Percentiles rank a stretch among this genome's conserved stretches.
These are phyloP conservation scores for Colletotrichum plurivorum DNA, from an alignment of 2,329 filamentous ascomycete species.

Conservation along the genomic window DNA sequence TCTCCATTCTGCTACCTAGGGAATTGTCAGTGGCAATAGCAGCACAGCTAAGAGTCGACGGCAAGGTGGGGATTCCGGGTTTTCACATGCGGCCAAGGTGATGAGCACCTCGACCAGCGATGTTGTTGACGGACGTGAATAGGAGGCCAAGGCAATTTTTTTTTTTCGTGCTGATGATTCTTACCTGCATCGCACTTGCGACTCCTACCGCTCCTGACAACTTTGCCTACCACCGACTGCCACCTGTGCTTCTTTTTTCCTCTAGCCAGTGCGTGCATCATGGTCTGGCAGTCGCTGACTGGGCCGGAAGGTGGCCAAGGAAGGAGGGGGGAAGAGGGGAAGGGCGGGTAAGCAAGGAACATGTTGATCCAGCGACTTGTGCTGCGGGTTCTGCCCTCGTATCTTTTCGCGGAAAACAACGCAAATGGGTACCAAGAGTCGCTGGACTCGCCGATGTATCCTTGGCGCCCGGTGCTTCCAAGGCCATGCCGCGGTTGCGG, in stretches of 20 bases:
- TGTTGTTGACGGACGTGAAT: too few species aligned
- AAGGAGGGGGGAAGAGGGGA: conserved; percentile 10
- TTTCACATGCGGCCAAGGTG: neutral
- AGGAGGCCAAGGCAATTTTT: too few species aligned
- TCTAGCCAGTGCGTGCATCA: conserved; percentile 27
- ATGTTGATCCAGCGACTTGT: conserved; percentile 9
- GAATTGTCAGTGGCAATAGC: neutral
- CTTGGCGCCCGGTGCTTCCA: conserved; percentile 37
- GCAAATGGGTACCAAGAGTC: conserved; percentile 2
- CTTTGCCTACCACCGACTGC: conserved; percentile 30
- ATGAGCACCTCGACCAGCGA: neutral
- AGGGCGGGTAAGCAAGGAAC: conserved; percentile 28
- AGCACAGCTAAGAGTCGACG: neutral
- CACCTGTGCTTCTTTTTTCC: conserved; percentile 26
- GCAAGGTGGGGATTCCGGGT: neutral
- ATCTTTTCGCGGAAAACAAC: conserved; percentile 9
- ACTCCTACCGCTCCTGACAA: conserved; percentile 3
- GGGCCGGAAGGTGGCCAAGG: conserved; percentile 18
- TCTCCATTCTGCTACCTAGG: neutral
- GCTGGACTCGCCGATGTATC: conserved; percentile 6
- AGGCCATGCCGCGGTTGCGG: conserved; percentile 35
- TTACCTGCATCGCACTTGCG: conserved; percentile 12
- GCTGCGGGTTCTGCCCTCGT: conserved; percentile 12
- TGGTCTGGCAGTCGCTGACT: conserved; percentile 32
- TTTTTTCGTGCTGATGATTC: neutral